Percentiles rank a stretch among this genome's conserved stretches.
Evolutionary conservation across 345 rosid genomes (phyloP).

Genomic region (Syzygium aqueum): DNA sequence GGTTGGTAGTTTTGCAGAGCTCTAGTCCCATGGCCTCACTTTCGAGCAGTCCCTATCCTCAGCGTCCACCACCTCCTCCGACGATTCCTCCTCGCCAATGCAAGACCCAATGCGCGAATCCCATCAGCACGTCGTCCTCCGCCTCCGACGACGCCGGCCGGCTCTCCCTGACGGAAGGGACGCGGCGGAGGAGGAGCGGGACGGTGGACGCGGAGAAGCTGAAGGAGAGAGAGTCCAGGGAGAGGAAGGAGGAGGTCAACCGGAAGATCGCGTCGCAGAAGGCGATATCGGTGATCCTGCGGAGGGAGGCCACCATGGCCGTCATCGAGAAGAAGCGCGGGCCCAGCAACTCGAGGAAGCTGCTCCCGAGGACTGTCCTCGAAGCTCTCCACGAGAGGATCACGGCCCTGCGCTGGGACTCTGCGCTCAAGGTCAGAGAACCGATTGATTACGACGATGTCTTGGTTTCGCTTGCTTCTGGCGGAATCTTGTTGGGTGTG

Average conservation of each 20-base stretch:
- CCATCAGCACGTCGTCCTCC: not conserved
- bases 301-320: conserved; percentile 78
- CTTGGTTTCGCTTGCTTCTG: not conserved
- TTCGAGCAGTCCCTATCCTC: conserved; percentile 4
- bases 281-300: conserved; percentile 62
- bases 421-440: conserved; percentile 61
- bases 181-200: conserved; percentile 15
- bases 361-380: conserved; percentile 75
- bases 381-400: conserved; percentile 85
- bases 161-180: not conserved
- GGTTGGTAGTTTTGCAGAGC: not conserved
- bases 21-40: conserved; percentile 22
- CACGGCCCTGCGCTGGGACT: conserved; percentile 83
- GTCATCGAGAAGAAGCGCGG: conserved; percentile 76
- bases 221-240: conserved; percentile 34
- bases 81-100: not conserved
- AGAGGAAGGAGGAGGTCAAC: conserved; percentile 45
- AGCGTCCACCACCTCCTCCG: not conserved
- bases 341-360: conserved; percentile 49
- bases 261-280: conserved; percentile 71
- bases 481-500: not conserved
- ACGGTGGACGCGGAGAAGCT: conserved; percentile 21
- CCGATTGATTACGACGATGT: not conserved
- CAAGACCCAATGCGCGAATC: not conserved
- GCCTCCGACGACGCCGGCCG: not conserved